Evolutionary conservation across 192 early-diverging fungal genomes (phyloP).

Genomic region (Gonapodya sp.): DNA sequence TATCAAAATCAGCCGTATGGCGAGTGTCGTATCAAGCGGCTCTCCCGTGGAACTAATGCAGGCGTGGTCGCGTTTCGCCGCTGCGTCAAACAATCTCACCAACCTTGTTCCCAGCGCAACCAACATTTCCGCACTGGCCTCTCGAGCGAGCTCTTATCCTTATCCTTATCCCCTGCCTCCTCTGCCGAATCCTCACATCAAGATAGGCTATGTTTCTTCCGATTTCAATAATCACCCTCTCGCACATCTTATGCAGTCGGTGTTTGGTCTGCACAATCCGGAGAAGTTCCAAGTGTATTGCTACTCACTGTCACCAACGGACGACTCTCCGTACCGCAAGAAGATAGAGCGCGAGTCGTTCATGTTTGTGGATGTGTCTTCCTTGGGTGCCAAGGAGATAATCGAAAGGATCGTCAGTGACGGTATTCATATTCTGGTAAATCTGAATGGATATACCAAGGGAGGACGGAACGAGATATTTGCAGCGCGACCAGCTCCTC

Average conservation of each 20-base stretch:
- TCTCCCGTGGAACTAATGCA: neutral
- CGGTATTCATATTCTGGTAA: conserved; percentile 79
- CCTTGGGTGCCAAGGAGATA: conserved; percentile 62
- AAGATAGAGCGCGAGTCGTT: conserved; percentile 75
- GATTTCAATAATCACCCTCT: conserved; percentile 93
- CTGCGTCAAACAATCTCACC: neutral
- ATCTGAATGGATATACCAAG: conserved; percentile 96
- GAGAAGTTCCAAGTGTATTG: conserved; percentile 61
- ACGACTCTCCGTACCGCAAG: conserved; percentile 63
- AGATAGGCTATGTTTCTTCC: conserved; percentile 81
- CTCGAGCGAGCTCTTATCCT: conserved; percentile 17
- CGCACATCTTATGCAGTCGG: conserved; percentile 87
- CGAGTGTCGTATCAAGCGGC: neutral
- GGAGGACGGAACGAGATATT: conserved; percentile 90
- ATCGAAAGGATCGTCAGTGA: conserved; percentile 65
- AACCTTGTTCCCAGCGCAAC: neutral
- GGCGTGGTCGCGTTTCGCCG: neutral
- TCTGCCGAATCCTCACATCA: conserved; percentile 52
- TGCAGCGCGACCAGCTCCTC: conserved; percentile 78
- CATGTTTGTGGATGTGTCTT: conserved; percentile 66
- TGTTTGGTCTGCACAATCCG: conserved; percentile 85
- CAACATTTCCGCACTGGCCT: neutral
- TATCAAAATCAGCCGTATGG: conserved; percentile 3
- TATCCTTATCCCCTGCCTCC: conserved; percentile 68
- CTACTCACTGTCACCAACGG: conserved; percentile 73